These are phyloP conservation scores for Crithidia fasciculata DNA, from an alignment of 208 protist genomes.

Conservation along the genomic window DNA sequence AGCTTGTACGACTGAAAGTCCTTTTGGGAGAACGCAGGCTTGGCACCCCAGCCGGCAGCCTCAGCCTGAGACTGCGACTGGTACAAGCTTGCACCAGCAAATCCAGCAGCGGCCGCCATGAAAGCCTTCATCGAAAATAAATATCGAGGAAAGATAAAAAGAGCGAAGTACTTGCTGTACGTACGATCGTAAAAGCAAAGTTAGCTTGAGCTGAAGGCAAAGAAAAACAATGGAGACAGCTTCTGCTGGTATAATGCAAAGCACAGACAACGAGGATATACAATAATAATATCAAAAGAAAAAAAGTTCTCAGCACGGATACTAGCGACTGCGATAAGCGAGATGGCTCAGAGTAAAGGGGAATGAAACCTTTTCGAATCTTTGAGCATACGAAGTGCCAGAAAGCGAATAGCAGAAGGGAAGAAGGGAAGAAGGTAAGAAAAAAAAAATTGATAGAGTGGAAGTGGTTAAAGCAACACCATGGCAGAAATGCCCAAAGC, in stretches of 20 bases:
- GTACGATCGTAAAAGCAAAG: too few relatives aligned
- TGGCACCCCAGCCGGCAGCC: conserved; percentile 26
- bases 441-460: conserved; percentile 1
- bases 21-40: conserved; percentile 62
- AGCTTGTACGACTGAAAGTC: conserved; percentile 72
- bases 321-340: conserved; percentile 12
- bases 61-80: conserved; percentile 27
- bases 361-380: background rate
- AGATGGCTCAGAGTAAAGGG: background rate
- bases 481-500: too few relatives aligned
- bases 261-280: background rate
- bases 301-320: background rate
- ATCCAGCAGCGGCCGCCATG: conserved; percentile 33
- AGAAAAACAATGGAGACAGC: background rate
- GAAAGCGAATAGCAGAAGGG: conserved; percentile 20
- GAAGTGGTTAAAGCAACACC: background rate
- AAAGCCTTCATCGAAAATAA: conserved; percentile 51
- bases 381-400: background rate
- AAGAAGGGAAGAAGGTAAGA: conserved; percentile 19
- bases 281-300: conserved; percentile 7
- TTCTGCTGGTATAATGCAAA: background rate
- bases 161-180: too few relatives aligned
- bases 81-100: conserved; percentile 42
- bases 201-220: too few relatives aligned
- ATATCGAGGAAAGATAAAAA: background rate